These are phyloP conservation scores for fission yeast (Schizosaccharomyces pombe) DNA, from an alignment of 805 yeast genomes.

Conservation along the genomic window DNA sequence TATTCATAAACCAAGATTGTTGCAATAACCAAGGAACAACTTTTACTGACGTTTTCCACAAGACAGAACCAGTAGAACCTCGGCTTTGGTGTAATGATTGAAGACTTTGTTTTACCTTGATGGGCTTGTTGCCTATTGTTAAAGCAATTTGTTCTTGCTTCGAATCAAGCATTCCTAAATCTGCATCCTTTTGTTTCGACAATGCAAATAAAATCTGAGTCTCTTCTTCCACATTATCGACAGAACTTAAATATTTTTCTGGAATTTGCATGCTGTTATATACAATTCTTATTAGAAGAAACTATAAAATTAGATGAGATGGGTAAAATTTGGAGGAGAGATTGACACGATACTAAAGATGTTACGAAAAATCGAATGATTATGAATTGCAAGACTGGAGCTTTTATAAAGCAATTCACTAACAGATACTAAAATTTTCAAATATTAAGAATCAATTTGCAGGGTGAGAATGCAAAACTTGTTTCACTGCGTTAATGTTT, in stretches of 20 bases:
- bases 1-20: background rate
- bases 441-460: too few relatives aligned
- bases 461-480: too few relatives aligned
- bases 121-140: background rate
- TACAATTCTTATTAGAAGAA: background rate
- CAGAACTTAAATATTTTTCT: background rate
- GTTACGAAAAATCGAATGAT: too few relatives aligned
- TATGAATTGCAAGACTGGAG: too few relatives aligned
- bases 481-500: too few relatives aligned
- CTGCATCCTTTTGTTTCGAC: background rate
- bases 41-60: background rate
- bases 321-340: too few relatives aligned
- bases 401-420: too few relatives aligned
- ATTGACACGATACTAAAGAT: too few relatives aligned
- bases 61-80: background rate
- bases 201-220: background rate
- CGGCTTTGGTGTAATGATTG: background rate
- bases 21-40: background rate
- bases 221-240: background rate
- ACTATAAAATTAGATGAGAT: too few relatives aligned
- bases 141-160: background rate
- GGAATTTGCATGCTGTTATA: background rate
- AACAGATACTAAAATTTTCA: too few relatives aligned
- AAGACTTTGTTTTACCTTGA: background rate
- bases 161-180: background rate